Base-by-base conservation (phyloP, 2,329 filamentous ascomycete species). In the Myriosclerotinia duriaeana region DNA sequence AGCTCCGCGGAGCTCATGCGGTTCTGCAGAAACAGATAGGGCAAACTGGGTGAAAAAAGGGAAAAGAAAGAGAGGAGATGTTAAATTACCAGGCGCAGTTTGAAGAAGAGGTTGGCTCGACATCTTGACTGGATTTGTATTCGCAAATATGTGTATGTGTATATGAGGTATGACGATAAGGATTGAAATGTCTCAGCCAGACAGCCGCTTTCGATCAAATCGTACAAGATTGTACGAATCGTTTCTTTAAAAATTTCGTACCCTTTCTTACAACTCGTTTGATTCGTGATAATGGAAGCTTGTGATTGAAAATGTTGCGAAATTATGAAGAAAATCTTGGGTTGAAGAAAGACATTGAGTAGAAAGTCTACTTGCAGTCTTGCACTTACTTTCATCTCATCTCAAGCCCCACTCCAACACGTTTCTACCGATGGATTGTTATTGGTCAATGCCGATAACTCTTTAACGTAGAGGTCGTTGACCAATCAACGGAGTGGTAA, bases 31-130 rank as follows among this genome's bases (percentile, higher is more conserved):
- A 30, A 34, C 14, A 5, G 2, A 20, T 17, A 20, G 20, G 22
- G 6, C 22, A 12, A 34, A 38, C 36, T 30, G n/a, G 38, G 42
- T 34, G n/a, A 40, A 48, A n/a, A n/a, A n/a, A n/a, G n/a, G n/a
- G n/a, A n/a, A n/a, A n/a, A n/a, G n/a, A n/a, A n/a, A n/a, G n/a
- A n/a, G n/a, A n/a, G n/a, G n/a, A n/a, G n/a, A n/a, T n/a, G n/a
- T n/a, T n/a, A 55, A 59, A 83, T 73, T 84, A 96, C 93, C 93
- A 71, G 93, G 93, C 63, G 93, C 90, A 63, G 92, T 94, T 78
- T 97, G 93, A 73, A 99, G 91, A 67, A 99, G 91, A 76, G 95
- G 95, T 81, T 97, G 94, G 78, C 89, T 93, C 71, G 95, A 99
- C 95, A 99, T 98, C 58, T 50, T 60, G 58, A 50, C 12, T 26